Percentiles rank a stretch among this genome's conserved stretches.
phyloP scores from a whole-genome alignment of 179 eudicot genomes.

The Heliamphora ciliata region DNA sequence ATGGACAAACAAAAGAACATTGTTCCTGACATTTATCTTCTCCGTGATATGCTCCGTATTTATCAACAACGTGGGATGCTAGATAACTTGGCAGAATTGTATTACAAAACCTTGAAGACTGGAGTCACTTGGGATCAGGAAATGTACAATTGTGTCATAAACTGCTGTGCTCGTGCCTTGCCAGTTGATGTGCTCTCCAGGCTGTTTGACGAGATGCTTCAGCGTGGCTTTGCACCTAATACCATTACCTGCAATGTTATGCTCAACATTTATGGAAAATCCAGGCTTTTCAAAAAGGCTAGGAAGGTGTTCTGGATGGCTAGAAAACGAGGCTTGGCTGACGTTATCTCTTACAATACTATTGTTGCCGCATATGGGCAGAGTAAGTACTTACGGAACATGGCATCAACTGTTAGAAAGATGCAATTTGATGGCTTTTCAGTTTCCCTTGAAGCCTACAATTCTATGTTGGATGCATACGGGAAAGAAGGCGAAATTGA shows the following conservation, averaged over 20 bases:
- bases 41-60: slow-evolving; percentile 83
- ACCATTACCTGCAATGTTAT: slow-evolving; percentile 73
- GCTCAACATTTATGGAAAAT: slow-evolving; percentile 77
- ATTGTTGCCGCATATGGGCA: slow-evolving; percentile 76
- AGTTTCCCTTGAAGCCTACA: slow-evolving; percentile 88
- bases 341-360: slow-evolving; percentile 84
- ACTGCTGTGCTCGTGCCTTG: slow-evolving; percentile 86
- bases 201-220: slow-evolving; percentile 88
- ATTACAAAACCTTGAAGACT: slow-evolving; percentile 63
- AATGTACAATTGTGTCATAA: slow-evolving; percentile 82
- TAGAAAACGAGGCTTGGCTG: slow-evolving; percentile 57
- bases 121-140: slow-evolving; percentile 74
- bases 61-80: slow-evolving; percentile 58
- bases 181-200: slow-evolving; percentile 84
- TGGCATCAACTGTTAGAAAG: slow-evolving; percentile 46
- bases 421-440: slow-evolving; percentile 86
- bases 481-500: slow-evolving; percentile 80
- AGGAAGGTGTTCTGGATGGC: slow-evolving; percentile 70
- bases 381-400: slow-evolving; percentile 46
- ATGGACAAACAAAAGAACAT: slow-evolving; percentile 59
- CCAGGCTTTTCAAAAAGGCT: slow-evolving; percentile 66
- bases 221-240: slow-evolving; percentile 58
- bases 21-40: slow-evolving; percentile 66
- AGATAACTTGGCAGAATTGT: slow-evolving; percentile 54
- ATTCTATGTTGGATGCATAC: slow-evolving; percentile 86